These are phyloP conservation scores for Micromonas commoda DNA, from an alignment of 139 green algal species.

Conservation along the genomic window DNA sequence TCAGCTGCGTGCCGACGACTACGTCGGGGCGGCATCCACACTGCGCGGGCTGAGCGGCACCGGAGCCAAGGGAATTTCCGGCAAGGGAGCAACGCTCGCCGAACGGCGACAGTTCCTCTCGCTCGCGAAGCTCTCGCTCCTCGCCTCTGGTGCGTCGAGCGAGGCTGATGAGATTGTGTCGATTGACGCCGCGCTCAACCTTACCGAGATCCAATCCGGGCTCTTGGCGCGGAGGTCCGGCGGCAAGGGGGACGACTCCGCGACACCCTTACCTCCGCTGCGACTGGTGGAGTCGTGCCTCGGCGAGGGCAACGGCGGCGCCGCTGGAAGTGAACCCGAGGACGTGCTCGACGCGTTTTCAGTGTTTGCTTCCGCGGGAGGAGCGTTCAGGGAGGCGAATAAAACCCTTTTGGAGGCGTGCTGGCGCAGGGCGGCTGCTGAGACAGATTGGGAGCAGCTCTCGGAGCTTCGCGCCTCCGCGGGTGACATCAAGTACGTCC, in stretches of 20 bases:
- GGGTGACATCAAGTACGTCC: neutral
- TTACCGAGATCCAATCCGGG: neutral
- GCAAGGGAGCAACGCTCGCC: neutral
- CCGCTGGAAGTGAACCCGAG: neutral
- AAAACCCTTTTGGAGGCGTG: neutral
- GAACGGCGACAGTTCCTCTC: neutral
- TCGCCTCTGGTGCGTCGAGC: neutral
- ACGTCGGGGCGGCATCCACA: neutral
- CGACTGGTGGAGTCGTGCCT: neutral
- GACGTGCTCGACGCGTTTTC: neutral
- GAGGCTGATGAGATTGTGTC: neutral
- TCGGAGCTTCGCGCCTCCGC: neutral
- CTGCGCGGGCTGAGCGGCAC: neutral
- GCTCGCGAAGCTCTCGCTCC: neutral
- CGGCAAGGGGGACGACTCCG: neutral
- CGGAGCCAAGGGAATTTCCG: neutral
- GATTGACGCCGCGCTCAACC: neutral
- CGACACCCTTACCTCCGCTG: neutral
- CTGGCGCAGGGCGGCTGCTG: neutral
- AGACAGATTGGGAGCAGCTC: neutral
- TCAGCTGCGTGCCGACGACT: neutral
- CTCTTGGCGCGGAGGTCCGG: neutral
- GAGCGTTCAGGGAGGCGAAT: neutral
- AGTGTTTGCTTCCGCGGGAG: neutral
- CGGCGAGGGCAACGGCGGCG: neutral